phyloP scores from a whole-genome alignment of 768 basidiomycete genomes.

The Galerina marginata region DNA sequence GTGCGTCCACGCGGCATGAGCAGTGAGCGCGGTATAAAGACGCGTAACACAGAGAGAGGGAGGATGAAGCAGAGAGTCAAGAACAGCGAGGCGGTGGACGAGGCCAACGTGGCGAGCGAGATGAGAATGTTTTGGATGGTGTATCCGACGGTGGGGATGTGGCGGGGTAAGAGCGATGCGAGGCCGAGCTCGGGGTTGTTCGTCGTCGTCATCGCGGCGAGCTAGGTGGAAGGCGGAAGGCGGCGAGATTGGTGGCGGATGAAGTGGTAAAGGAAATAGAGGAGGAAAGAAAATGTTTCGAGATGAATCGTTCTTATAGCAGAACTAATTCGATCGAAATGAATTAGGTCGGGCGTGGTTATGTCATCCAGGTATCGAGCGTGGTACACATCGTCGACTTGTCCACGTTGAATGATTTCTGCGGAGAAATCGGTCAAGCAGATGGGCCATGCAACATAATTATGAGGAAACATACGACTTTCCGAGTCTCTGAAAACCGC shows the following conservation, averaged over 20 bases:
- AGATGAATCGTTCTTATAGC: not conserved
- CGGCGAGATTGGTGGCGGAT: not conserved
- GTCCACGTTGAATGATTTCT: too few species aligned
- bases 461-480: too few species aligned
- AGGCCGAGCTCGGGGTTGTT: not conserved
- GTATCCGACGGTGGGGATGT: slow-evolving; percentile 28
- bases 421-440: too few species aligned
- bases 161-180: slow-evolving; percentile 15
- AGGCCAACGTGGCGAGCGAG: slow-evolving; percentile 23
- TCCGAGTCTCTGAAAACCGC: too few species aligned
- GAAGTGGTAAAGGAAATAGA: not conserved
- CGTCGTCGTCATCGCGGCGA: not conserved
- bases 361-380: too few species aligned
- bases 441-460: too few species aligned
- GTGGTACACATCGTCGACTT: too few species aligned
- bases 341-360: not conserved
- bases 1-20: not conserved
- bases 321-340: not conserved
- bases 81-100: slow-evolving; percentile 20
- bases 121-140: slow-evolving; percentile 35
- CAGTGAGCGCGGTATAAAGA: slow-evolving; percentile 10
- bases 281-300: not conserved
- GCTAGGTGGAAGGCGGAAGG: not conserved
- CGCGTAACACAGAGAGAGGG: slow-evolving; percentile 22
- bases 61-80: slow-evolving; percentile 28